These are phyloP conservation scores for Basidiobolus heterosporus DNA, from an alignment of 371 early-diverging fungal species.

Conservation along the genomic window DNA sequence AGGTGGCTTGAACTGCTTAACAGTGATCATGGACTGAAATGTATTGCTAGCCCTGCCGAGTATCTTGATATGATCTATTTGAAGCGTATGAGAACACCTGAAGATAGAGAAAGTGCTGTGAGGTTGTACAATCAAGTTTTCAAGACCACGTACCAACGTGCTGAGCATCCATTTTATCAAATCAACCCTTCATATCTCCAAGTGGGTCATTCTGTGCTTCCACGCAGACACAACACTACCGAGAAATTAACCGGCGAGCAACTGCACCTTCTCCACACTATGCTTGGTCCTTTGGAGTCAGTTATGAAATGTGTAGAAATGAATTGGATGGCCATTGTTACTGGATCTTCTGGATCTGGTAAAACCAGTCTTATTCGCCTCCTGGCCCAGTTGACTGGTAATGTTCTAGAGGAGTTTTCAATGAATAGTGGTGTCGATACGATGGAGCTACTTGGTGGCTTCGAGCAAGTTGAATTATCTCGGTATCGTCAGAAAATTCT, in stretches of 20 bases:
- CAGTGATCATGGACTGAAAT: constrained; percentile 15
- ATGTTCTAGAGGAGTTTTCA: constrained; percentile 70
- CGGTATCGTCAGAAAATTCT: constrained; percentile 38
- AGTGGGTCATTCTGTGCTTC: constrained; percentile 52
- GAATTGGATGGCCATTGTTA: constrained; percentile 85
- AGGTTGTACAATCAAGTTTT: constrained; percentile 49
- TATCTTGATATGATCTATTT: constrained; percentile 67
- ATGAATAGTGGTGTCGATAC: constrained; percentile 92
- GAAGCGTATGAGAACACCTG: constrained; percentile 71
- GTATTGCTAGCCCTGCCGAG: constrained; percentile 37
- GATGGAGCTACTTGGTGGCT: constrained; percentile 89
- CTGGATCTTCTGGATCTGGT: constrained; percentile 69
- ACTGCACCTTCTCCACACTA: constrained; percentile 42
- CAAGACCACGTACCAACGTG: constrained; percentile 20
- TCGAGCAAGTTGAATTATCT: constrained; percentile 83
- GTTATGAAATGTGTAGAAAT: constrained; percentile 78
- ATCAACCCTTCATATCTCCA: constrained; percentile 20
- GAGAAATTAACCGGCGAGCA: constrained; percentile 21
- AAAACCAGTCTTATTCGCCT: constrained; percentile 77
- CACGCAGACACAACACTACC: constrained; percentile 19
- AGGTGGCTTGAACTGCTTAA: constrained; percentile 79
- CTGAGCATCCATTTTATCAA: constrained; percentile 20
- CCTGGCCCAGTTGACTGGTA: constrained; percentile 65
- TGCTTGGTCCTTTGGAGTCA: constrained; percentile 51
- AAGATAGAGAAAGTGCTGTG: constrained; percentile 57